Evolutionary conservation across 164 flowering plant species (phyloP).

Genomic region (Vitis riparia): DNA sequence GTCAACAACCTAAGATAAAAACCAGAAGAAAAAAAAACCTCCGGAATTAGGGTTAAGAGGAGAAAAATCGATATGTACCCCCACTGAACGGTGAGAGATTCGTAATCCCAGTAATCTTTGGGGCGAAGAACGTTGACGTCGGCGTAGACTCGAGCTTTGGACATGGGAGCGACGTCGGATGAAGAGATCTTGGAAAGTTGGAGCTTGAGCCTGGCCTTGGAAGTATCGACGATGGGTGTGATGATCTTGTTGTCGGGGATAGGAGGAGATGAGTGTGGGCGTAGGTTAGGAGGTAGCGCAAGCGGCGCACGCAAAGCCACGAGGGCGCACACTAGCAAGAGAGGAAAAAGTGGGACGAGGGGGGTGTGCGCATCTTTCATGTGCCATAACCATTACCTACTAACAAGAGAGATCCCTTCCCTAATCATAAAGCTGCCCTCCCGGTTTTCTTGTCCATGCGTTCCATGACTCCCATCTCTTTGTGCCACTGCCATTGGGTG

Average conservation of each 20-base stretch:
- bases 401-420: too few species aligned
- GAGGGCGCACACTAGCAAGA: conserved; percentile 37
- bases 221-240: background rate
- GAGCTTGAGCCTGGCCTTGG: background rate
- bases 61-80: conserved; percentile 32
- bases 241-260: background rate
- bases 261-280: conserved; percentile 3
- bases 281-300: conserved; percentile 35
- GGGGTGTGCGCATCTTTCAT: conserved; percentile 17
- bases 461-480: too few species aligned
- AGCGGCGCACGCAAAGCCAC: conserved; percentile 39
- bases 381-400: conserved; percentile 4
- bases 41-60: conserved; percentile 1
- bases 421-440: too few species aligned
- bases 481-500: too few species aligned
- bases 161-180: conserved; percentile 28
- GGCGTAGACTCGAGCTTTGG: conserved; percentile 60
- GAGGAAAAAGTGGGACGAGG: conserved; percentile 11
- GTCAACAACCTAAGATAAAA: background rate
- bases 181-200: conserved; percentile 16
- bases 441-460: too few species aligned
- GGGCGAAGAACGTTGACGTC: conserved; percentile 64
- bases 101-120: conserved; percentile 69
- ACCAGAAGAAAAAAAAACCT: background rate
- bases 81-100: conserved; percentile 67